Percentiles rank a stretch among this genome's conserved stretches.
phyloP scores from a whole-genome alignment of 768 basidiomycete genomes.

The Rhodocollybia butyracea region DNA sequence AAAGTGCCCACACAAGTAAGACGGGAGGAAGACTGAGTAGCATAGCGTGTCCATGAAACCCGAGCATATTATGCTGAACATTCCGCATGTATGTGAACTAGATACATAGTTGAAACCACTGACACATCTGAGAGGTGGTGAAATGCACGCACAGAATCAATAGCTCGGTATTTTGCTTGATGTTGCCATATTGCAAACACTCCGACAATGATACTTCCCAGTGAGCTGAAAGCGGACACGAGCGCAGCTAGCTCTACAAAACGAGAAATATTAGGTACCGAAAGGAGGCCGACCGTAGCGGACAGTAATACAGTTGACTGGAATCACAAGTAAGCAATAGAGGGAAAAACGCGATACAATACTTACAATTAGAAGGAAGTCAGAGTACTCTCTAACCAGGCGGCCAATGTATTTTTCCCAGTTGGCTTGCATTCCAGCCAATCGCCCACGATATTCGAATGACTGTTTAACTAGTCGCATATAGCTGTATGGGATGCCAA shows the following conservation, averaged over 20 bases:
- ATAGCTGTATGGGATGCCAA: slow-evolving; percentile 52
- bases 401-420: slow-evolving; percentile 50
- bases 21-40: slow-evolving; percentile 50
- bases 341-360: neutral
- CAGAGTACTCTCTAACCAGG: slow-evolving; percentile 51
- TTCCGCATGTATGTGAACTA: slow-evolving; percentile 57
- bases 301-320: slow-evolving; percentile 54
- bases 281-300: slow-evolving; percentile 48
- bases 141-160: slow-evolving; percentile 35
- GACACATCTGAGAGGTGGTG: neutral
- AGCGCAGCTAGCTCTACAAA: slow-evolving; percentile 35
- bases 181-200: slow-evolving; percentile 58
- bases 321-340: neutral
- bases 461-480: slow-evolving; percentile 45
- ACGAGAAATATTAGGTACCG: slow-evolving; percentile 37
- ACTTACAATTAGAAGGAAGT: slow-evolving; percentile 54
- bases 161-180: slow-evolving; percentile 41
- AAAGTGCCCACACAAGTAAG: slow-evolving; percentile 56
- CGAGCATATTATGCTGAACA: slow-evolving; percentile 39
- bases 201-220: slow-evolving; percentile 54
- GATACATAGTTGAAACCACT: neutral
- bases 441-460: slow-evolving; percentile 47
- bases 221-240: slow-evolving; percentile 44
- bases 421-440: slow-evolving; percentile 42
- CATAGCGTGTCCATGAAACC: slow-evolving; percentile 47